Percentiles rank a stretch among this genome's conserved stretches.
phyloP scores from a whole-genome alignment of 495 filamentous ascomycete genomes.

The Cenococcum geophilum region DNA sequence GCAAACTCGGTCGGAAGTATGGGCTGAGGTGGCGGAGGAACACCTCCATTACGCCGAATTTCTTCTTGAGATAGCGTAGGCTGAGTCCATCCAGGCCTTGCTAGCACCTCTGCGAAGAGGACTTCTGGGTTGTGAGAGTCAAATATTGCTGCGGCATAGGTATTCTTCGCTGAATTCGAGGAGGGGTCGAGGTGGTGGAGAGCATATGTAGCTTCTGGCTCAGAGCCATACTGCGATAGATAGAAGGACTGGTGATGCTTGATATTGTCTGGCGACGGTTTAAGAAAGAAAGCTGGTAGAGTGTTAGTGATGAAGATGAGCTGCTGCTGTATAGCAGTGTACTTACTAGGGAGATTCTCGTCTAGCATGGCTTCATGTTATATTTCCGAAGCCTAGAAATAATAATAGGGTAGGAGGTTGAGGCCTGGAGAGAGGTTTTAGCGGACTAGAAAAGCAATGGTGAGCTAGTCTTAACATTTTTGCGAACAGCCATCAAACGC shows the following conservation, averaged over 20 bases:
- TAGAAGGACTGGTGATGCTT: constrained; percentile 58
- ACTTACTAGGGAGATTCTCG: constrained; percentile 82
- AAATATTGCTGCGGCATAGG: constrained; percentile 78
- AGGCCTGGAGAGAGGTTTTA: neutral
- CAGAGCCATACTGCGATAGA: constrained; percentile 72
- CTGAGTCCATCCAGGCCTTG: constrained; percentile 77
- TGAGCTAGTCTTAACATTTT: neutral
- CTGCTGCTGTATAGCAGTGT: neutral
- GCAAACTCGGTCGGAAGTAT: constrained; percentile 71
- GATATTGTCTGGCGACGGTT: constrained; percentile 41
- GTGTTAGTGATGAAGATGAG: constrained; percentile 38
- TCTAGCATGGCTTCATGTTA: constrained; percentile 64
- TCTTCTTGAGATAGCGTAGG: constrained; percentile 74
- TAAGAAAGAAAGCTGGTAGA: constrained; percentile 59
- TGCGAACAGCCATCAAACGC: neutral
- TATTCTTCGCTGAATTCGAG: constrained; percentile 62
- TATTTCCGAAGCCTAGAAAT: neutral
- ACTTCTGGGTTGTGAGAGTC: constrained; percentile 76
- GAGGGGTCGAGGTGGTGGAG: constrained; percentile 68
- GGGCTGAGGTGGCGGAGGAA: constrained; percentile 64
- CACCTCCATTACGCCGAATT: constrained; percentile 64
- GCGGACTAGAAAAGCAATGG: neutral
- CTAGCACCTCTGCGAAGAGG: constrained; percentile 79
- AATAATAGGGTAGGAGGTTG: neutral
- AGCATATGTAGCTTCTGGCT: constrained; percentile 70